phyloP scores from a whole-genome alignment of 108 stramenopile genomes.

The Conticribra weissflogii region DNA sequence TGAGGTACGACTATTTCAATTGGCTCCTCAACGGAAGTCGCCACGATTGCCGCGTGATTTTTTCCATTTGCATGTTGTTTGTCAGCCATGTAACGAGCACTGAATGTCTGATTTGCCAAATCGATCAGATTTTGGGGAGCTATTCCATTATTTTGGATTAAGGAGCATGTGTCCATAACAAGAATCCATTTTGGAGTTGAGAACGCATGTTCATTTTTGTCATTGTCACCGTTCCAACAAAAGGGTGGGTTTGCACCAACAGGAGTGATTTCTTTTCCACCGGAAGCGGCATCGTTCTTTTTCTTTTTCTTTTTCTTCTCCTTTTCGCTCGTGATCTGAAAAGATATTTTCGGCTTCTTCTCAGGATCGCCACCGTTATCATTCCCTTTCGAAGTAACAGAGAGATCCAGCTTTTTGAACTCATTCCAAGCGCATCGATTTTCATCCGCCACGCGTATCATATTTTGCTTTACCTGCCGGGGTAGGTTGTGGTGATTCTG shows the following conservation, averaged over 20 bases:
- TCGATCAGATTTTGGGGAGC: constrained; percentile 5
- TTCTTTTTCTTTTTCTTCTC: constrained; percentile 11
- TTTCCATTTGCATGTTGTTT: not conserved
- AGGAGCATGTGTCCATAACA: constrained; percentile 18
- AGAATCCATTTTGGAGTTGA: constrained; percentile 13
- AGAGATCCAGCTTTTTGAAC: constrained; percentile 17
- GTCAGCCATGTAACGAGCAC: not conserved
- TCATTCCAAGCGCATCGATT: constrained; percentile 18
- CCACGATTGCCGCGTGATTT: not conserved
- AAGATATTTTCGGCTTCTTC: constrained; percentile 13
- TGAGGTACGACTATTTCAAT: constrained; percentile 12
- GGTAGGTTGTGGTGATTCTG: not conserved
- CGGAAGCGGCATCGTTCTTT: not conserved
- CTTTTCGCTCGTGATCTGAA: constrained; percentile 12
- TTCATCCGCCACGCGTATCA: not conserved
- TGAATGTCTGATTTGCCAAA: constrained; percentile 8
- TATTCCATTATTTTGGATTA: constrained; percentile 12
- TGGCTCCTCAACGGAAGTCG: constrained; percentile 8
- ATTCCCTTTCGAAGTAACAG: not conserved
- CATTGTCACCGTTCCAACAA: not conserved
- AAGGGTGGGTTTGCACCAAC: not conserved
- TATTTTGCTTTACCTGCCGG: not conserved
- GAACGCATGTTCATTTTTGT: not conserved
- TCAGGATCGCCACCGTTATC: too few relatives aligned
- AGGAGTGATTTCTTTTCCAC: not conserved